phyloP scores from a whole-genome alignment of 192 early-diverging fungal genomes.

The Podila epicladia region DNA sequence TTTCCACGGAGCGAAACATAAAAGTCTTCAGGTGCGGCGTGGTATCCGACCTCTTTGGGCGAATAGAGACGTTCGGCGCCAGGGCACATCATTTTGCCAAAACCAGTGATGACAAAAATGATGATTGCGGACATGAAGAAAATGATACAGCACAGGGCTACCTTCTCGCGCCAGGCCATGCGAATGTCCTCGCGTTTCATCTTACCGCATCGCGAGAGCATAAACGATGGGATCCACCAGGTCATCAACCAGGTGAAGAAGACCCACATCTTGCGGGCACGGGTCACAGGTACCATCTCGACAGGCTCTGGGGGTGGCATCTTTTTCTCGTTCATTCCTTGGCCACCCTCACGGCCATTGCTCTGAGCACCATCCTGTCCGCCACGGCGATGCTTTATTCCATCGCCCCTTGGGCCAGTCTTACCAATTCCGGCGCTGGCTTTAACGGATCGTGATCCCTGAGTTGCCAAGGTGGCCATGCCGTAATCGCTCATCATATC shows the following conservation, averaged over 20 bases:
- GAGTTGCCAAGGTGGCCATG: conserved; percentile 15
- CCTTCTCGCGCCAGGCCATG: conserved; percentile 97
- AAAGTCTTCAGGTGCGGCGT: conserved; percentile 67
- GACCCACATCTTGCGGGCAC: conserved; percentile 70
- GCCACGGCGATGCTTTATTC: neutral
- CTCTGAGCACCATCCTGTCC: neutral
- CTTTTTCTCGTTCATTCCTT: conserved; percentile 35
- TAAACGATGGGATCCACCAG: conserved; percentile 80
- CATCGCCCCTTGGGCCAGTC: neutral
- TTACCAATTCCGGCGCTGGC: neutral
- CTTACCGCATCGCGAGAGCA: conserved; percentile 64
- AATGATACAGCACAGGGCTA: conserved; percentile 85
- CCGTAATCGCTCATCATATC: conserved; percentile 51
- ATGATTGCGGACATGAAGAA: conserved; percentile 77
- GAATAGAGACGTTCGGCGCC: conserved; percentile 69
- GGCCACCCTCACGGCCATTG: neutral
- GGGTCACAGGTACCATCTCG: conserved; percentile 60
- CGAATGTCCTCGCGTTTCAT: conserved; percentile 91
- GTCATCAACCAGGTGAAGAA: conserved; percentile 83
- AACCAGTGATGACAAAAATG: conserved; percentile 89
- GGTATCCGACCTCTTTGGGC: conserved; percentile 64
- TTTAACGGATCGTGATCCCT: neutral
- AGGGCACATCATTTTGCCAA: conserved; percentile 88
- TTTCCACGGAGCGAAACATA: conserved; percentile 73
- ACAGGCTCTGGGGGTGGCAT: conserved; percentile 21